Percentiles rank a stretch among this genome's conserved stretches.
Evolutionary conservation across 257 asterid species (phyloP).

Genomic region (Pogostemon cablin): DNA sequence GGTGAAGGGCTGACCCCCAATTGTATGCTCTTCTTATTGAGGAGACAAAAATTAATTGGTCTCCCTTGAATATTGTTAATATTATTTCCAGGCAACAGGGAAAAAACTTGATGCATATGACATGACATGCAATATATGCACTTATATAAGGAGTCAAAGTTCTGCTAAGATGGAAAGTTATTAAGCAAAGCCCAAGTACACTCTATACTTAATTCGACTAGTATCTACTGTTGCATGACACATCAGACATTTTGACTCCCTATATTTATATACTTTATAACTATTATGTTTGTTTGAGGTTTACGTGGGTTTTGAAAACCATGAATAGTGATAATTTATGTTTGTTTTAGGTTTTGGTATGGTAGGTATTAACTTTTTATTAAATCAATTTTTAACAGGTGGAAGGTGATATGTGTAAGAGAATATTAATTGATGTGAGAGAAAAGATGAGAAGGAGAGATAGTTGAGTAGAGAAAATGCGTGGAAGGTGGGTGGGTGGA

Average conservation of each 20-base stretch:
- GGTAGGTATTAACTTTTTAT: too few species aligned
- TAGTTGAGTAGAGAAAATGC: too few species aligned
- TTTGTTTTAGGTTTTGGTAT: too few species aligned
- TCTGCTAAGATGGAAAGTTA: not conserved
- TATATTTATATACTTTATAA: not conserved
- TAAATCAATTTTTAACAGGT: too few species aligned
- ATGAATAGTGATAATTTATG: too few species aligned
- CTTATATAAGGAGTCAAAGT: not conserved
- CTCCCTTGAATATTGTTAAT: not conserved
- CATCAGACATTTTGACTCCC: not conserved
- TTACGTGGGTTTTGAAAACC: too few species aligned
- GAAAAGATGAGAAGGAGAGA: too few species aligned
- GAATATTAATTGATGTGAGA: too few species aligned
- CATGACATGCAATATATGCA: not conserved
- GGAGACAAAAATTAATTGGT: conserved; percentile 9
- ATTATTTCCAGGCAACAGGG: not conserved
- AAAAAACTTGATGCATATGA: conserved; percentile 14
- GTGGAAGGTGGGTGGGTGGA: too few species aligned
- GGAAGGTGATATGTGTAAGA: too few species aligned
- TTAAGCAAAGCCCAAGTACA: not conserved
- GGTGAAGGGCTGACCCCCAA: too few species aligned
- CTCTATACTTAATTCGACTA: not conserved
- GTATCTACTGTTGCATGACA: conserved; percentile 1
- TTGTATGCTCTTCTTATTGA: not conserved
- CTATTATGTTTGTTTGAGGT: not conserved